A percentile compares a stretch with the other conserved stretches of the same genome.
phyloP scores from a whole-genome alignment of 495 filamentous ascomycete species.

The Talaromyces stipitatus region DNA sequence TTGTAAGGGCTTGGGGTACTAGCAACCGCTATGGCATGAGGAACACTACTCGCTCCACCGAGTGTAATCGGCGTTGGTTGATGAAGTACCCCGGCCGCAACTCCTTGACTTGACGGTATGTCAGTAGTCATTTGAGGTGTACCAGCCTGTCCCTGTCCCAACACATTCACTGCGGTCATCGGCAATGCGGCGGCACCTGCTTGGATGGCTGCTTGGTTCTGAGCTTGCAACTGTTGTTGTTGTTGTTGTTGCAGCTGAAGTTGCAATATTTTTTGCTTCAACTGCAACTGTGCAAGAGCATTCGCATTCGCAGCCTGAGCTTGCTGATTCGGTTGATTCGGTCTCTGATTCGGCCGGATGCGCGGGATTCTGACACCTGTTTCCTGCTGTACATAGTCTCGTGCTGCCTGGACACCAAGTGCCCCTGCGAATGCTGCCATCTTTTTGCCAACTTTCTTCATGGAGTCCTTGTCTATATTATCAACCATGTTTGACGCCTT shows the following conservation, averaged over 20 bases:
- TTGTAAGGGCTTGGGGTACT: neutral
- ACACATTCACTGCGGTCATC: neutral
- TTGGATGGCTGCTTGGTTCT: neutral
- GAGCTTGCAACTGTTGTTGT: neutral
- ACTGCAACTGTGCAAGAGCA: conserved; percentile 1
- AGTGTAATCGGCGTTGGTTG: neutral
- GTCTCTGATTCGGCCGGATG: neutral
- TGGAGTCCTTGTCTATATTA: neutral
- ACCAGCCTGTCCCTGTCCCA: neutral
- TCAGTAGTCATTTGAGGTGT: neutral
- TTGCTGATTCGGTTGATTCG: neutral
- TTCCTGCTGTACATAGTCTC: neutral
- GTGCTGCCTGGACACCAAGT: neutral
- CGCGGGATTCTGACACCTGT: neutral
- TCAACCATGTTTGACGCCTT: conserved; percentile 4
- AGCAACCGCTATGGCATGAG: neutral
- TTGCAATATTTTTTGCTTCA: conserved; percentile 2
- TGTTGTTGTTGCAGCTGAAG: conserved; percentile 3
- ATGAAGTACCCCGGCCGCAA: neutral
- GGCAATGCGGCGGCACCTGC: neutral
- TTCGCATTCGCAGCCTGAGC: neutral
- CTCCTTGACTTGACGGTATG: neutral
- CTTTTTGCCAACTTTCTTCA: conserved; percentile 1
- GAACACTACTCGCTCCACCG: neutral
- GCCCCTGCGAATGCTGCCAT: neutral